Percentiles rank a stretch among this genome's conserved stretches.
Conservation (phyloP, 805 yeast species). For the Wickerhamiella azymoides region DNA sequence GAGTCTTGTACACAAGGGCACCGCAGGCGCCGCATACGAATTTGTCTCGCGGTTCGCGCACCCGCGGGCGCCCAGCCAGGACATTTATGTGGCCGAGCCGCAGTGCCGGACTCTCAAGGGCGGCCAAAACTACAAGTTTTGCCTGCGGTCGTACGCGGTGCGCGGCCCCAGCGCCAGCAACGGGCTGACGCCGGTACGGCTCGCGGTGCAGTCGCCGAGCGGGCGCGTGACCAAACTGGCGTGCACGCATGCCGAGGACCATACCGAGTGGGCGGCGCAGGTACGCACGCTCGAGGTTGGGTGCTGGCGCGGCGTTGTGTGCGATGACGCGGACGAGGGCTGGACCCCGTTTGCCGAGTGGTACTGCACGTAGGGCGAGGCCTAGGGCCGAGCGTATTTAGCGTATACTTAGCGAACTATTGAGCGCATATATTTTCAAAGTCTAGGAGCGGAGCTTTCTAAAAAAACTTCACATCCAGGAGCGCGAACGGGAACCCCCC, state of each 20-base stretch:
- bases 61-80: slow-evolving; percentile 52
- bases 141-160: slow-evolving; percentile 48
- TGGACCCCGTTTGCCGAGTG: slow-evolving; percentile 91
- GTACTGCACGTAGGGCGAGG: slow-evolving; percentile 24
- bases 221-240: slow-evolving; percentile 57
- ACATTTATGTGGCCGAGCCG: slow-evolving; percentile 73
- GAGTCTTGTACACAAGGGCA: slow-evolving; percentile 62
- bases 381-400: neutral
- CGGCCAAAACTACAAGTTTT: slow-evolving; percentile 51
- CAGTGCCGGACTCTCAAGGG: slow-evolving; percentile 50
- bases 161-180: slow-evolving; percentile 30
- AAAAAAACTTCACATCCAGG: slow-evolving; percentile 20
- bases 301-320: slow-evolving; percentile 67
- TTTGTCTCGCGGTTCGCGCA: slow-evolving; percentile 65
- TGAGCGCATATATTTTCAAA: too few species aligned
- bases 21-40: slow-evolving; percentile 39
- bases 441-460: neutral
- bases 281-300: slow-evolving; percentile 61
- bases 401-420: too few species aligned
- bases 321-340: slow-evolving; percentile 60
- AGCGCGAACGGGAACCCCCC: slow-evolving; percentile 65
- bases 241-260: slow-evolving; percentile 13
- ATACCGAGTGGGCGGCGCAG: slow-evolving; percentile 38
- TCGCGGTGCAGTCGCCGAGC: slow-evolving; percentile 72
- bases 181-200: slow-evolving; percentile 35